These are phyloP conservation scores for Rhizophagus prolifer DNA, from an alignment of 192 early-diverging fungal genomes.

Conservation along the genomic window DNA sequence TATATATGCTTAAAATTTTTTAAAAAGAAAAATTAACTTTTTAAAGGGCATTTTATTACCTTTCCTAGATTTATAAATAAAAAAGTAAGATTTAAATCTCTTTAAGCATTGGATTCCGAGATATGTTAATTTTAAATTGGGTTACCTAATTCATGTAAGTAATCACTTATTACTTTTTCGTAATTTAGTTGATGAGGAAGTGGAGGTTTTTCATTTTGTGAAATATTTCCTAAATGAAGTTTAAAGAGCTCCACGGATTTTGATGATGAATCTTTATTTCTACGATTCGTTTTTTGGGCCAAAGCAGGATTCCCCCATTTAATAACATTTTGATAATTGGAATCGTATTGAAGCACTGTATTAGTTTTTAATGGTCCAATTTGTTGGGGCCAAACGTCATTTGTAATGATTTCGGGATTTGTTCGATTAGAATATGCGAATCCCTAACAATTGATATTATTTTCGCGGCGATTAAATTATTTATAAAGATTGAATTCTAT, in stretches of 20 bases:
- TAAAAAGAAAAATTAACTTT: background rate
- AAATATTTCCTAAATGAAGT: slow-evolving; percentile 41
- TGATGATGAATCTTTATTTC: background rate
- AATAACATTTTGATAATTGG: background rate
- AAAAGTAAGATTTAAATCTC: no score
- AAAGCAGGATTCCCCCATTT: background rate
- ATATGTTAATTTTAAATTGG: background rate
- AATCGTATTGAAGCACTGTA: slow-evolving; percentile 9
- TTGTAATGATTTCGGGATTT: background rate
- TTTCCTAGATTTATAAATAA: background rate
- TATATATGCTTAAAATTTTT: background rate
- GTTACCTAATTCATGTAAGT: slow-evolving; percentile 36
- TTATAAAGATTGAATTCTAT: no score
- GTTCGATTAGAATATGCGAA: background rate
- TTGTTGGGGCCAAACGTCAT: background rate
- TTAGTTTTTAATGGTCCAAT: background rate
- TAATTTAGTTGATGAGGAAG: slow-evolving; percentile 47
- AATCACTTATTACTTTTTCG: slow-evolving; percentile 51
- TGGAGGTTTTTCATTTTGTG: slow-evolving; percentile 38
- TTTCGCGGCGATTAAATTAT: no score
- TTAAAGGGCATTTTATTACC: background rate
- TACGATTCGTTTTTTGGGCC: background rate
- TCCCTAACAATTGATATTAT: no score
- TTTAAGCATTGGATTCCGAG: no score
- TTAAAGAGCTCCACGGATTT: slow-evolving; percentile 14